Evolutionary conservation across 495 filamentous ascomycete species (phyloP), one percentile per base, ranked within the genome.

Genomic region (Aspergillus incahuasiensis): DNA sequence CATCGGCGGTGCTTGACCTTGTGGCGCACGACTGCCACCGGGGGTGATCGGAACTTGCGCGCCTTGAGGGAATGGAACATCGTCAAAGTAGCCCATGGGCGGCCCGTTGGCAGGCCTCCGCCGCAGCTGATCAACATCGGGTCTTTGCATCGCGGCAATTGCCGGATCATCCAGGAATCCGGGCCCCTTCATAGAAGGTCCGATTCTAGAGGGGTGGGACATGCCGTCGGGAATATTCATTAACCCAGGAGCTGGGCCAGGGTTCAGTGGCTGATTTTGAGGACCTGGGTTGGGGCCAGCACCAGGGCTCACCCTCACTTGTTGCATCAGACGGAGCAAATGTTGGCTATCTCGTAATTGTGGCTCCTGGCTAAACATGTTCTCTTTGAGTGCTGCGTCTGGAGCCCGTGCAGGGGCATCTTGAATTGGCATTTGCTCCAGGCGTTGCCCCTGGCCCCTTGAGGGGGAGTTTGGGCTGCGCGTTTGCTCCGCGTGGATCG

Each of bases 261-360:
- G 59, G 48, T 63, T 68, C n/a, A 71, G 75, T 32, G 69, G 62
- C 41, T 71, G 69, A 24, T 60, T 52, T 28, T 68, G 68, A 47
- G 50, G 62, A n/a, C 64, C 61, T 20, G 58, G 61, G 39, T 63
- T 51, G 11, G 66, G 48, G 41, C 52, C 58, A 41, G 57, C 46
- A 30, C 47, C 57, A 21, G 71, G 69, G 42, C 65, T 71, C 20
- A 76, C 64, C 19, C 68, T 67, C 24, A 72, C 68, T 61, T 80
- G 78, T 47, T 80, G 77, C 79, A 82, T 81, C 35, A 82, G 63
- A 16, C 74, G 75, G 28, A 81, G 71, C 13, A 82, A 58, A 63
- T 79, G 70, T 47, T 81, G 76, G 47, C 75, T 65, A 28, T 82
- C 78, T 21, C 69, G 66, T 46, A 67, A 60, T 44, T 75, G 76